Conservation (phyloP, 371 early-diverging fungal genomes). For the Choanephora cucurbitarum region DNA sequence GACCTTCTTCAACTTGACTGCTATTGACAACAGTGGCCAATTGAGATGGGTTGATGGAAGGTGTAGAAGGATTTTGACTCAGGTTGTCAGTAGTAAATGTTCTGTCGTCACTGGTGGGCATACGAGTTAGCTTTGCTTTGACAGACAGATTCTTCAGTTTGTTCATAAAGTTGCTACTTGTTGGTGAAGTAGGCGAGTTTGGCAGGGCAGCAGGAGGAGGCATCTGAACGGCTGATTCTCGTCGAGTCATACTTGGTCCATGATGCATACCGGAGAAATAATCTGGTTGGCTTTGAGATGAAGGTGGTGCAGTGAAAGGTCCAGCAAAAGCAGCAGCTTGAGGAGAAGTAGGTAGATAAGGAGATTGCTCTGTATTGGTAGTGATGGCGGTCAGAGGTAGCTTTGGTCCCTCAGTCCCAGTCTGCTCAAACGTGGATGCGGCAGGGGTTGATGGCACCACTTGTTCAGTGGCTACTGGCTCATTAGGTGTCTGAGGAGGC, state of each 20-base stretch:
- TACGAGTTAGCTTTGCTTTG: conserved; percentile 50
- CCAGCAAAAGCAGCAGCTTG: conserved; percentile 25
- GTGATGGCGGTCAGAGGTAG: conserved; percentile 34
- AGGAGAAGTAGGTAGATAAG: conserved; percentile 24
- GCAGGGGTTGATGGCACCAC: conserved; percentile 4
- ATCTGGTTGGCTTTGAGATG: conserved; percentile 36
- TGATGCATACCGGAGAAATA: conserved; percentile 55
- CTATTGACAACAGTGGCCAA: background rate
- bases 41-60: conserved; percentile 3
- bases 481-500: conserved; percentile 12
- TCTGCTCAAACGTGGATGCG: conserved; percentile 7
- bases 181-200: conserved; percentile 39
- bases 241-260: conserved; percentile 8
- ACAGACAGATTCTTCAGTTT: conserved; percentile 54
- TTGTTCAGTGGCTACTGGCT: conserved; percentile 1
- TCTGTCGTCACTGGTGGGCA: conserved; percentile 45
- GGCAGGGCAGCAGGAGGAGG: conserved; percentile 47
- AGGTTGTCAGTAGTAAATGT: background rate
- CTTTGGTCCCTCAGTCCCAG: conserved; percentile 15
- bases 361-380: conserved; percentile 20
- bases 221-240: conserved; percentile 36
- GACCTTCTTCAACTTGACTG: conserved; percentile 1
- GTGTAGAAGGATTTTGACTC: background rate
- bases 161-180: conserved; percentile 52
- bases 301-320: conserved; percentile 50